Evolutionary conservation across 306 rosid genomes (phyloP).

Genomic region (Prunus campanulata): DNA sequence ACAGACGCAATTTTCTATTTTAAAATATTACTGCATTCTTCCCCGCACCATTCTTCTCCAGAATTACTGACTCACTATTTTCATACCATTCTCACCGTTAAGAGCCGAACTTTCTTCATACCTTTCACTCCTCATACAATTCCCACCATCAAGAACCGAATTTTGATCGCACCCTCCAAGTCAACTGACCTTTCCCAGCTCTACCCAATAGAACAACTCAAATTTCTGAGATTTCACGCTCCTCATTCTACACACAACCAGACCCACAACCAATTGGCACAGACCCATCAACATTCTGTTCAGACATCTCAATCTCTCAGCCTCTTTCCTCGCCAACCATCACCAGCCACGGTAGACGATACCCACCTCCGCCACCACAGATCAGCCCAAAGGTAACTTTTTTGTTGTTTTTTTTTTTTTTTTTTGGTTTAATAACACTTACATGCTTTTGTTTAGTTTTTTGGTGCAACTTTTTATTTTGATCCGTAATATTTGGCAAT

Average conservation of each 20-base stretch:
- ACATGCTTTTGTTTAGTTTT: no score
- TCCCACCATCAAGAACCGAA: constrained; percentile 17
- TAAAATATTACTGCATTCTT: not conserved
- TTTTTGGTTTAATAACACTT: no score
- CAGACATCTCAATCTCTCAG: not conserved
- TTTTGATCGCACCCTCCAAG: constrained; percentile 14
- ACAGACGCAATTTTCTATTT: no score
- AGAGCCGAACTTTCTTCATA: constrained; percentile 1
- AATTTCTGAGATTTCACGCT: constrained; percentile 22
- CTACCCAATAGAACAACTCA: constrained; percentile 36
- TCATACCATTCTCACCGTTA: constrained; percentile 20
- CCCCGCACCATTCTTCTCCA: not conserved
- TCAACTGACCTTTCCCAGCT: constrained; percentile 50
- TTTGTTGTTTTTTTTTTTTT: no score
- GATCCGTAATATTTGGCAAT: no score
- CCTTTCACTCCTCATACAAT: not conserved
- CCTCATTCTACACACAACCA: not conserved
- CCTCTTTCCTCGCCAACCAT: no score
- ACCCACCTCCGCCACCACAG: no score
- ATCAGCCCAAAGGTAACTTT: no score
- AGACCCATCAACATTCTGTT: not conserved
- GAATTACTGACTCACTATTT: not conserved
- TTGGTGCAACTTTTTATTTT: no score
- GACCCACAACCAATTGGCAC: constrained; percentile 16
- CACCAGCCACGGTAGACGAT: no score